Base-by-base conservation (phyloP, 73 alveolate species). In the Blepharisma japonicum region DNA sequence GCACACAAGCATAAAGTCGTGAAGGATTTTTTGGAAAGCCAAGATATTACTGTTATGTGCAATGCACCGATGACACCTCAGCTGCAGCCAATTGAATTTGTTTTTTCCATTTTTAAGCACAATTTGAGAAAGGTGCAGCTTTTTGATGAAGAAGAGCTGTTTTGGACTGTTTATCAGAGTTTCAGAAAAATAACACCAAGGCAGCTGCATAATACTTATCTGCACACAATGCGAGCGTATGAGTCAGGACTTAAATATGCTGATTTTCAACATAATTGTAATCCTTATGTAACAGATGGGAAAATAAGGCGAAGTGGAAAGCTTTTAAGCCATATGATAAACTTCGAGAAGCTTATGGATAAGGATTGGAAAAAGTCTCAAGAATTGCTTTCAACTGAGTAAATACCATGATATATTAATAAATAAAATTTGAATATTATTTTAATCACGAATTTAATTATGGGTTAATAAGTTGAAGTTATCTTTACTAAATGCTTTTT, bases 41-140 rank as follows among this genome's bases (percentile, higher is more conserved):
- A 53, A 14, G 67, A 53, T 14, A 53, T 53, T 14, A 53, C 67
- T 0, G 67, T 53, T 2, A 11, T 53, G n/a, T 53, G 67, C 23
- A 53, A 53, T 53, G 67, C 67, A 20, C 27, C 67, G 2, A 53
- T 53, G 67, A 53, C 67, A 2, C 67, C 67, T 1, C 67, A 53
- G 23, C n/a, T 53, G 27, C n/a, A 53, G n/a, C 67, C 67, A 20
- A 53, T 53, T 53, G 67, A 53, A 4, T 53, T 14, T 53, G 67
- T 53, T 14, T 53, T 53, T 53, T 53, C 67, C n/a, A 53, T 53
- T 53, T 53, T 53, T 20, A 53, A 53, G 23, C 27, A 20, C 27
- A 20, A 53, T 53, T 53, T 53, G 23, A 53, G 23, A 4, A 53
- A 53, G 23, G 23, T 14, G 23, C 23, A 14, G 67, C 67, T 14